Percentiles rank a stretch among this genome's conserved stretches.
Evolutionary conservation across 2,329 filamentous ascomycete species (phyloP).

Genomic region (Penicillium sp.): DNA sequence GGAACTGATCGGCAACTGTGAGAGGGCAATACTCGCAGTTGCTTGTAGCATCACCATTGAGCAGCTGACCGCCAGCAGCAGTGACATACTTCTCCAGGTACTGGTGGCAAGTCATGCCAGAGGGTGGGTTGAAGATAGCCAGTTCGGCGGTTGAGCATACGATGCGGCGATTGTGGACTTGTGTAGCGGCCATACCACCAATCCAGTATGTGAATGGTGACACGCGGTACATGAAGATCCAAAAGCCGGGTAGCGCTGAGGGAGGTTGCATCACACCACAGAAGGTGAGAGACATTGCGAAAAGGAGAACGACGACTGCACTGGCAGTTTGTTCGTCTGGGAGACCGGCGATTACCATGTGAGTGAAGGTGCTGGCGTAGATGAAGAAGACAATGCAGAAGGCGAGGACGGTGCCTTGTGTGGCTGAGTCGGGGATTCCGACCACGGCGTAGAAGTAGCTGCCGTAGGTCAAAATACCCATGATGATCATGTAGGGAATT

Average conservation of each 20-base stretch:
- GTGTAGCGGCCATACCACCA: slow-evolving; percentile 68
- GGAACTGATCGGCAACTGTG: slow-evolving; percentile 39
- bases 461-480: slow-evolving; percentile 72
- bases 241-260: slow-evolving; percentile 63
- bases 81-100: slow-evolving; percentile 58
- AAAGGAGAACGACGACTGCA: slow-evolving; percentile 71
- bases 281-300: slow-evolving; percentile 80
- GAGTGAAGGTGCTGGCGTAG: slow-evolving; percentile 77
- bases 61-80: slow-evolving; percentile 54
- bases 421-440: slow-evolving; percentile 59
- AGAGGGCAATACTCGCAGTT: slow-evolving; percentile 53
- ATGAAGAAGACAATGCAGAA: slow-evolving; percentile 73
- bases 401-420: slow-evolving; percentile 75
- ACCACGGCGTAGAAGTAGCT: slow-evolving; percentile 82
- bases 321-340: slow-evolving; percentile 71
- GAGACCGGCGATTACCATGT: slow-evolving; percentile 73
- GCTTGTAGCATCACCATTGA: slow-evolving; percentile 48
- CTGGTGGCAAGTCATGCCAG: slow-evolving; percentile 56
- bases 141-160: slow-evolving; percentile 68
- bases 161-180: slow-evolving; percentile 65
- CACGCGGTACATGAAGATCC: slow-evolving; percentile 67
- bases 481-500: slow-evolving; percentile 75
- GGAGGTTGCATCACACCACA: slow-evolving; percentile 66
- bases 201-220: slow-evolving; percentile 50
- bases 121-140: slow-evolving; percentile 61